Conservation (phyloP, 805 yeast species). For the Metschnikowia hibisci region DNA sequence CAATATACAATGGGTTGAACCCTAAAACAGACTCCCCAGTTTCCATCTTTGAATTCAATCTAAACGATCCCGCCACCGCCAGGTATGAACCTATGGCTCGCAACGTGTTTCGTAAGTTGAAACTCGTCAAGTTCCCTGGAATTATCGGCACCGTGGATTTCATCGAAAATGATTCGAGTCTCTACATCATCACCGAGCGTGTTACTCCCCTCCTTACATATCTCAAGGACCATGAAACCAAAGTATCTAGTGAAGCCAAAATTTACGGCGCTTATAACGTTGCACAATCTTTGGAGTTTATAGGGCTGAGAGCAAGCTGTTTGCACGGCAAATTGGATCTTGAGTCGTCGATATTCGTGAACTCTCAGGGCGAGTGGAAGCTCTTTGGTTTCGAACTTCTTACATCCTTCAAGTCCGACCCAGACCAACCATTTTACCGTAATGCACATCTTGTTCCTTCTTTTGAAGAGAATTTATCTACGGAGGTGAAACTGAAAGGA, state of each 20-base stretch:
- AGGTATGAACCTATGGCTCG: constrained; percentile 29
- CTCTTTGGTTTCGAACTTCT: constrained; percentile 76
- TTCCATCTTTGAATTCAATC: constrained; percentile 63
- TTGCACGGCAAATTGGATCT: constrained; percentile 60
- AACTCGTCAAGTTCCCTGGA: constrained; percentile 66
- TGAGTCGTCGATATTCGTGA: constrained; percentile 56
- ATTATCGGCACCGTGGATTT: constrained; percentile 60
- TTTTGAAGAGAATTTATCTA: constrained; percentile 38
- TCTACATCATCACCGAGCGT: constrained; percentile 66
- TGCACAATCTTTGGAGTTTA: constrained; percentile 50
- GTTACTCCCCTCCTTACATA: constrained; percentile 49
- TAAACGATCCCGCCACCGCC: constrained; percentile 34
- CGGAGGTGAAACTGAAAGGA: constrained; percentile 45
- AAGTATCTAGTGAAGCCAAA: constrained; percentile 33
- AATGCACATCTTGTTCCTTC: constrained; percentile 24
- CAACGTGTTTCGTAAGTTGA: constrained; percentile 42
- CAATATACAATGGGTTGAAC: constrained; percentile 54
- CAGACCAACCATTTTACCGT: constrained; percentile 42
- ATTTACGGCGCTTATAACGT: constrained; percentile 56
- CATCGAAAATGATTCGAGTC: constrained; percentile 52
- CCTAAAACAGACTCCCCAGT: constrained; percentile 51
- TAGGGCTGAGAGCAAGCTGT: constrained; percentile 55
- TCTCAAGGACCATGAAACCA: constrained; percentile 27
- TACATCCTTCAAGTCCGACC: constrained; percentile 45
- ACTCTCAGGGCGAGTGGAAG: constrained; percentile 73